A percentile compares a stretch with the other conserved stretches of the same genome.
Evolutionary conservation across 2,329 filamentous ascomycete genomes (phyloP).

Genomic region (Hypoxylon rubiginosum): DNA sequence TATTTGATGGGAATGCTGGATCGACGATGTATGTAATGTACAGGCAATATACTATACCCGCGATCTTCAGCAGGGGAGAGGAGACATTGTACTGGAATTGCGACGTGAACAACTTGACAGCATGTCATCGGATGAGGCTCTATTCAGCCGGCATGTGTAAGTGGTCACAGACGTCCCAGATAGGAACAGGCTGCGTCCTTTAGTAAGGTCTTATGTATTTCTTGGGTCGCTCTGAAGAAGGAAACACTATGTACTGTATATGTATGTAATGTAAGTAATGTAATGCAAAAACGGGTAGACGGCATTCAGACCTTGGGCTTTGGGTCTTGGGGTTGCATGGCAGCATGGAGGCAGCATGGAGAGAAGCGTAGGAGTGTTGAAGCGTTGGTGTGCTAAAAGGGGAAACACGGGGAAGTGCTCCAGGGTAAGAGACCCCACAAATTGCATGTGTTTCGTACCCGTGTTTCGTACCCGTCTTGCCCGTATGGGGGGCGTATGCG

Average conservation of each 20-base stretch:
- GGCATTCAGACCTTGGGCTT: neutral
- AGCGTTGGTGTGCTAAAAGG: conserved; percentile 20
- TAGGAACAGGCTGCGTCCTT: conserved; percentile 5
- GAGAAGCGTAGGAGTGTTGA: neutral
- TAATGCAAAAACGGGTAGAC: neutral
- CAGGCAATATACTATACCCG: conserved; percentile 37
- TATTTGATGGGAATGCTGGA: conserved; percentile 26
- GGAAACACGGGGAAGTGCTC: conserved; percentile 40
- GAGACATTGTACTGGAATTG: conserved; percentile 2
- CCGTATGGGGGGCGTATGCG: neutral
- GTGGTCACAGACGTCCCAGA: conserved; percentile 4
- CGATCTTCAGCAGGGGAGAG: conserved; percentile 18
- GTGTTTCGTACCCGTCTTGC: neutral
- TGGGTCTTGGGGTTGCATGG: neutral
- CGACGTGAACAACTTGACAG: neutral
- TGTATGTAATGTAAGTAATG: neutral
- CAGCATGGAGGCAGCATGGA: no score
- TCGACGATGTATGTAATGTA: conserved; percentile 9
- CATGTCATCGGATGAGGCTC: conserved; percentile 29
- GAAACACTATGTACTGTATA: neutral
- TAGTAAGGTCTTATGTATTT: neutral
- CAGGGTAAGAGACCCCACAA: neutral
- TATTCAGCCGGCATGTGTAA: conserved; percentile 36
- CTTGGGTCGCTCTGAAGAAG: conserved; percentile 7
- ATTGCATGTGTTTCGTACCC: neutral